These are phyloP conservation scores for Blastobotrys parvus DNA, from an alignment of 805 yeast genomes.

Conservation along the genomic window DNA sequence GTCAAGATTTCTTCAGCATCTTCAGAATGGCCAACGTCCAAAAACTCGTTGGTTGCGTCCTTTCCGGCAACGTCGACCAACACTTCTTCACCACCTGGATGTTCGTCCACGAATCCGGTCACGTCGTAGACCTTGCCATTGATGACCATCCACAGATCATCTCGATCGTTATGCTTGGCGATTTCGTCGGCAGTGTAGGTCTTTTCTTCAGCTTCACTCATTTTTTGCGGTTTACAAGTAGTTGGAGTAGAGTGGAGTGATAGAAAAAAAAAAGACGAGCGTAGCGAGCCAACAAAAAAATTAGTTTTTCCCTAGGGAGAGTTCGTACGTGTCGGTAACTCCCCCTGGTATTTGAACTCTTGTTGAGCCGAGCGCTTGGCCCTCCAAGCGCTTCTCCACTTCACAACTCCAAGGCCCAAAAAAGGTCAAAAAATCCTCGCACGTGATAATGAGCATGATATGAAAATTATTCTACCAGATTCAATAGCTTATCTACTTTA, in stretches of 20 bases:
- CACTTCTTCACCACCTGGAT: constrained; percentile 85
- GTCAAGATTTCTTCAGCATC: constrained; percentile 78
- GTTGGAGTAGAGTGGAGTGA: too few relatives aligned
- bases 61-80: constrained; percentile 70
- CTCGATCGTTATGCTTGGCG: constrained; percentile 35
- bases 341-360: too few relatives aligned
- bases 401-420: too few relatives aligned
- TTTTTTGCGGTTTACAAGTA: too few relatives aligned
- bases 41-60: constrained; percentile 63
- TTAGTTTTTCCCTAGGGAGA: too few relatives aligned
- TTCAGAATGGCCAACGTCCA: constrained; percentile 96
- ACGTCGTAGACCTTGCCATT: constrained; percentile 63
- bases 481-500: constrained; percentile 16
- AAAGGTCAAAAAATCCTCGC: too few relatives aligned
- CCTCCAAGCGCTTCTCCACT: too few relatives aligned
- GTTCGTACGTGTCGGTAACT: too few relatives aligned
- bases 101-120: constrained; percentile 46
- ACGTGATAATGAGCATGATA: too few relatives aligned
- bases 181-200: constrained; percentile 36
- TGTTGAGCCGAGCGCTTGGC: too few relatives aligned
- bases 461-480: constrained; percentile 6
- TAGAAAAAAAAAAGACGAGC: too few relatives aligned
- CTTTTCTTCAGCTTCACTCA: constrained; percentile 10
- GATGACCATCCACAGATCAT: constrained; percentile 65
- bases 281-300: too few relatives aligned